Base-by-base conservation (phyloP, 1,139 yeast species). In the Debaryomycetaceae sp. region DNA sequence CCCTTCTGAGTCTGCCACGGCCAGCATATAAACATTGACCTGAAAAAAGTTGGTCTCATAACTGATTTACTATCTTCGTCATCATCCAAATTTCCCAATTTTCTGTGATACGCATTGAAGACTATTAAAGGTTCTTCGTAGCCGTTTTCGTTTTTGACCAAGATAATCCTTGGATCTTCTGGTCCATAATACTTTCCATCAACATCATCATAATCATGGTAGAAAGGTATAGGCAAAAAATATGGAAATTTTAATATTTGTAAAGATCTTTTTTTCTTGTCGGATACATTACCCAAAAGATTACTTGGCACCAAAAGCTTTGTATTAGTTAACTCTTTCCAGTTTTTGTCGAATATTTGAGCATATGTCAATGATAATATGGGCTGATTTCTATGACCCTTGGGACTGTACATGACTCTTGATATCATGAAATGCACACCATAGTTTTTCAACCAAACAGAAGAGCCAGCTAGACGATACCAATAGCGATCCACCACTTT, bases 131-230 rank as follows among this genome's bases (percentile, higher is more conserved):
- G 75, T 41, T 70, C 75, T 31, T 65, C 68, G 39, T 55, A 48
- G 0, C 72, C 70, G 14, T 48, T 43, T 7, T 51, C 42, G 43
- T 65, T 67, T 34, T 53, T 57, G 6, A 65, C 61, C 7, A 70
- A 46, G 4, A 70, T 40, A 5, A 70, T 51, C 30, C 74, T 56
- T 2, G 76, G 73, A 43, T 71, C 76, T 47, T 71, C 75, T 1
- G 75, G 69, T 0, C 77, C 77, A 39, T 66, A 60, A 42, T 53
- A 67, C 34, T 51, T 51, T n/a, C 45, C 44, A 3, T 51, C 43
- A n/a, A 50, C 42, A 17, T 51, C 41, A 26, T 53, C 47, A 17
- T 52, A 52, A 41, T 63, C 61, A 39, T 61, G 66, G 44, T 48
- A 63, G 35, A 63, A 56, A 1, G 74, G 74, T 24, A 68, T 53